Base-by-base conservation (phyloP, 257 asterid species). In the Jaltomata sinuosa region DNA sequence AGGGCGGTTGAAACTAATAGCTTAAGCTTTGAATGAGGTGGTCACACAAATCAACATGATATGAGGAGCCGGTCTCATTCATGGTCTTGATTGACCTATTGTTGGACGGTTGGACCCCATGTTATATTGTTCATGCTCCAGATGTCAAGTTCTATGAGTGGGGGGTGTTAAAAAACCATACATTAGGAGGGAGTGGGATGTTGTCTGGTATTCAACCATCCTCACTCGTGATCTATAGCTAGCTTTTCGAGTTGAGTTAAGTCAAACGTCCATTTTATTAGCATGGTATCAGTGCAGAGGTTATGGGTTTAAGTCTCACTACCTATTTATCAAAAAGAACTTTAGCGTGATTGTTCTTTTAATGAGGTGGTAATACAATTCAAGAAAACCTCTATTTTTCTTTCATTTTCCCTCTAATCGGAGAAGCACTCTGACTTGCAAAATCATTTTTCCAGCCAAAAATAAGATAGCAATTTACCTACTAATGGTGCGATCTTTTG, bases 401-500 rank as follows among this genome's bases (percentile, higher is more conserved):
- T 10, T 47, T 47, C 11, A 42, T 42, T 52, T 52, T 52, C n/a
- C 22, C 7, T 52, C 59, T 42, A 42, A 47, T 47, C 16, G n/a
- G 31, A 25, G 31, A 61, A 25, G 36, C 34, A 11, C 68, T 25
- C 32, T 57, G 15, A 10, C 65, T 57, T n/a, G 6, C 31, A n/a
- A 57, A 57, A 57, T 57, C 31, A n/a, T 57, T 3, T 10, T 19
- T n/a, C 0, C 0, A 25, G 38, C n/a, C 6, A n/a, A 74, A 45
- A 50, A 2, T 32, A 12, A 79, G 47, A 32, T 19, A 18, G 34
- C 21, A 55, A 14, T 16, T 11, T 89, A 96, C 99, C 99, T 90
- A 86, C 99, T 94, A 87, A 96, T 92, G 86, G 99, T 93, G 59
- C 98, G 99, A 77, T 94, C 98, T 87, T 96, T 96, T 11, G 98